Base-by-base conservation (phyloP, 495 filamentous ascomycete genomes). In the Penicillium taxi region DNA sequence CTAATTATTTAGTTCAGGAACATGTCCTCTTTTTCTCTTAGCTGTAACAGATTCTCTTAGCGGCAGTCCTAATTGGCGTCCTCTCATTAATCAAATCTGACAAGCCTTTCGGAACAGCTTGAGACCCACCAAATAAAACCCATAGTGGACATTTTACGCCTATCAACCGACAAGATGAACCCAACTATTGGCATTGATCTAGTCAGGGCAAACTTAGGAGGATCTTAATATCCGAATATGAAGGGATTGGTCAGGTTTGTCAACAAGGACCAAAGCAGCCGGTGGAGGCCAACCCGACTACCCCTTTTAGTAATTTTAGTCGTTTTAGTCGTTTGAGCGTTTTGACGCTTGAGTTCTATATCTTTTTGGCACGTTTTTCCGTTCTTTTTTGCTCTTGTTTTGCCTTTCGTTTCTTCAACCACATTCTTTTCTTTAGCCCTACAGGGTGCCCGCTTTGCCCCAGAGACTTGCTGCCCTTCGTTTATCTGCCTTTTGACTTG, bases 201-300 rank as follows among this genome's bases (percentile, higher is more conserved):
- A 24, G 32, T 27, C 19, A 22, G 33, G 27, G 27, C 28, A 23
- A n/a, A 24, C 21, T 16, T 32, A 37, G 40, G 32, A 27, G 41
- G 9, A 14, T 16, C 15, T 28, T 30, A 41, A 48, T 47, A 44
- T 51, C 34, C 12, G 21, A 17, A 28, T 25, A 5, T 32, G 33
- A 41, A 51, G 44, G 37, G 48, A 48, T 47, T 51, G 44, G 47
- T 26, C 39, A 7, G 24, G 17, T 41, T 33, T 36, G 40, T 33
- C 33, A 41, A 41, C 21, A 5, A 28, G n/a, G 14, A 24, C n/a
- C n/a, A n/a, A n/a, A n/a, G n/a, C n/a, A n/a, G n/a, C n/a, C n/a
- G n/a, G n/a, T n/a, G n/a, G n/a, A n/a, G n/a, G n/a, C n/a, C n/a
- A n/a, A n/a, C n/a, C n/a, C n/a, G n/a, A n/a, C n/a, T n/a, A n/a